These are phyloP conservation scores for Fusarium bulbicola DNA, from an alignment of 2,329 filamentous ascomycete species.

Conservation along the genomic window DNA sequence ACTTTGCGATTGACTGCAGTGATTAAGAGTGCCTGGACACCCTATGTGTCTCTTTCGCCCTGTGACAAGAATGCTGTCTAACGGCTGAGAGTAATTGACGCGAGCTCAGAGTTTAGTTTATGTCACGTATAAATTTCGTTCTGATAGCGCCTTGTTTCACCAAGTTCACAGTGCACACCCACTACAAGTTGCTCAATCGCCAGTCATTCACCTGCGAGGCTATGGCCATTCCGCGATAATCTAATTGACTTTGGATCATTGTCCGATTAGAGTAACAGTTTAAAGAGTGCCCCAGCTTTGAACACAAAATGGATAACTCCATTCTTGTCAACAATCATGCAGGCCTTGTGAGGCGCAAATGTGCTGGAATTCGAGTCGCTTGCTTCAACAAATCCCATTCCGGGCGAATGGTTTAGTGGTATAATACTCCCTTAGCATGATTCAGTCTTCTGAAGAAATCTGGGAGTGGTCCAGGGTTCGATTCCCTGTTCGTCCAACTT, in stretches of 20 bases:
- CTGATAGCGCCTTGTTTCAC: neutral
- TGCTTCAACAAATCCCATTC: neutral
- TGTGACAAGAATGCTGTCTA: too few species aligned
- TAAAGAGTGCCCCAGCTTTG: neutral
- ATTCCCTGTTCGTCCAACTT: slow-evolving; percentile 24
- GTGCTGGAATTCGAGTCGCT: accelerated
- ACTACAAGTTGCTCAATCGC: neutral
- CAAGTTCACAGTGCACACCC: accelerated
- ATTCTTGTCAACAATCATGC: accelerated
- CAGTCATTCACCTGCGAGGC: accelerated
- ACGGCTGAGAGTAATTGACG: accelerated
- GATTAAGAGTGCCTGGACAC: too few species aligned
- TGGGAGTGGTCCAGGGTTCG: slow-evolving; percentile 29
- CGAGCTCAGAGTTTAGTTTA: accelerated
- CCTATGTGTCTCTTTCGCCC: too few species aligned
- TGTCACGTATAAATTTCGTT: accelerated
- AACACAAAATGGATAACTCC: accelerated
- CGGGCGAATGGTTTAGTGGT: slow-evolving; percentile 29
- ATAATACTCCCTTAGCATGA: slow-evolving; percentile 29
- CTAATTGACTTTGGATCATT: accelerated
- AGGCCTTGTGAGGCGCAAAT: accelerated
- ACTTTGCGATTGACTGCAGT: too few species aligned
- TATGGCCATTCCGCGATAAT: accelerated
- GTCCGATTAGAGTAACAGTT: accelerated
- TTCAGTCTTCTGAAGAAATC: neutral